Percentiles rank a stretch among this genome's conserved stretches.
Conservation (phyloP, 2,329 filamentous ascomycete species). For the Ceratocystis harringtonii region DNA sequence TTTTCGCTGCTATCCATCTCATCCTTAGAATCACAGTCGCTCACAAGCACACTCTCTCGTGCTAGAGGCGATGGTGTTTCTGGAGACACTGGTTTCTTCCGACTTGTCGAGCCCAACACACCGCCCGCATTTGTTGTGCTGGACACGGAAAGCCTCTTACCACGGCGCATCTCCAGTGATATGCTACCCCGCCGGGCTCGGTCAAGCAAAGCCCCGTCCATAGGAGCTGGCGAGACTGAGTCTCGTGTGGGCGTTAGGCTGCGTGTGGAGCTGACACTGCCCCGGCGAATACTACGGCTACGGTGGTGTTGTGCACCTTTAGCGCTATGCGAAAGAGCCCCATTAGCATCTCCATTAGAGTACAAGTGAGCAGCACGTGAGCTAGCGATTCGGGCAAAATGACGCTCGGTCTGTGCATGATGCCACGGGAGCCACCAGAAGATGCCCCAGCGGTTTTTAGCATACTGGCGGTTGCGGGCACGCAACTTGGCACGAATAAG, state of each 20-base stretch:
- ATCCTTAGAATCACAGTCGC: conserved; percentile 9
- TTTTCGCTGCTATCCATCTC: neutral
- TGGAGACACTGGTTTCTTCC: conserved; percentile 6
- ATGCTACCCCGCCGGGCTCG: conserved; percentile 10
- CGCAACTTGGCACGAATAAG: conserved; percentile 56
- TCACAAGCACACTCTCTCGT: conserved; percentile 8
- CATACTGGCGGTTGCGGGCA: conserved; percentile 50
- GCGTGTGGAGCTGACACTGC: conserved; percentile 37
- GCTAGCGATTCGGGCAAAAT: conserved; percentile 18
- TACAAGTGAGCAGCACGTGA: conserved; percentile 19
- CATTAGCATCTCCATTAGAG: conserved; percentile 29
- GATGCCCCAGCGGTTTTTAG: conserved; percentile 54
- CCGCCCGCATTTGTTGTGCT: neutral
- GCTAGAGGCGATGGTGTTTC: conserved; percentile 13
- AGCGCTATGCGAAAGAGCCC: conserved; percentile 19
- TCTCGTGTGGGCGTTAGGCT: conserved; percentile 36
- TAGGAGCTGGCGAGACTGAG: neutral
- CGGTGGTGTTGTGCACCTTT: conserved; percentile 32
- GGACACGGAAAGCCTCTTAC: conserved; percentile 14
- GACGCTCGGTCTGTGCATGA: conserved; percentile 24
- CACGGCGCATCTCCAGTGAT: conserved; percentile 12
- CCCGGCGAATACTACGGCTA: conserved; percentile 37
- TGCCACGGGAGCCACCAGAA: conserved; percentile 76
- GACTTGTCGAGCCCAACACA: neutral
- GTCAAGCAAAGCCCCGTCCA: conserved; percentile 24